A percentile compares a stretch with the other conserved stretches of the same genome.
These are phyloP conservation scores for Neckera pumila DNA, from an alignment of 225 moss, liverwort and hornwort species.

Conservation along the genomic window DNA sequence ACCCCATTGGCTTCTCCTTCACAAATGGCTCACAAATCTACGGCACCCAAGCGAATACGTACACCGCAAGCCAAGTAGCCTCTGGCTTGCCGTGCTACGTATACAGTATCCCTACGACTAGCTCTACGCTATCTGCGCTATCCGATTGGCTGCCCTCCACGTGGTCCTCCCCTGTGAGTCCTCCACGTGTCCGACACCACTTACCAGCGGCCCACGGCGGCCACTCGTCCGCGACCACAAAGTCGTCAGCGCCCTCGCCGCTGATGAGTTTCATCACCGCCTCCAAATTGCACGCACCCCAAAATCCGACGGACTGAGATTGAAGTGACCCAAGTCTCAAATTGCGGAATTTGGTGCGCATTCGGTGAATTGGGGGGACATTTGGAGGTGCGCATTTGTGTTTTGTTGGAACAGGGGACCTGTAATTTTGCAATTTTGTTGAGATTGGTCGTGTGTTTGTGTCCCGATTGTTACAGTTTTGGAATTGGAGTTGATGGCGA, in stretches of 20 bases:
- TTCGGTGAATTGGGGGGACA: not conserved
- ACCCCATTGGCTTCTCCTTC: not conserved
- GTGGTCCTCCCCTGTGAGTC: not conserved
- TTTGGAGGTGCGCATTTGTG: not conserved
- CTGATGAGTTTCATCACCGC: not conserved
- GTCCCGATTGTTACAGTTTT: not conserved
- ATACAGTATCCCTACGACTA: not conserved
- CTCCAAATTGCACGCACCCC: not conserved
- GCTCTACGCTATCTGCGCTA: not conserved
- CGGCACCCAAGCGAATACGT: constrained; percentile 4
- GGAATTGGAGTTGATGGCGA: not conserved
- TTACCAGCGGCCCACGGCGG: not conserved
- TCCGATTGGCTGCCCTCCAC: not conserved
- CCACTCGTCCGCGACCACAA: not conserved
- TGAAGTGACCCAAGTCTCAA: not conserved
- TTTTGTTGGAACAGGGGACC: not conserved
- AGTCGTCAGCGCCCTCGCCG: not conserved
- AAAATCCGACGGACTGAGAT: not conserved
- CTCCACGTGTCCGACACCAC: not conserved
- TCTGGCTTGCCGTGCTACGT: not conserved
- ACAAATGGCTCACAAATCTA: not conserved
- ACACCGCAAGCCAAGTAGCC: not conserved
- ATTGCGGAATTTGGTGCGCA: not conserved
- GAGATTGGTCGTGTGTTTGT: not conserved
- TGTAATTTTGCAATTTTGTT: not conserved